phyloP scores from a whole-genome alignment of 768 basidiomycete genomes.

The Mycena latifolia region DNA sequence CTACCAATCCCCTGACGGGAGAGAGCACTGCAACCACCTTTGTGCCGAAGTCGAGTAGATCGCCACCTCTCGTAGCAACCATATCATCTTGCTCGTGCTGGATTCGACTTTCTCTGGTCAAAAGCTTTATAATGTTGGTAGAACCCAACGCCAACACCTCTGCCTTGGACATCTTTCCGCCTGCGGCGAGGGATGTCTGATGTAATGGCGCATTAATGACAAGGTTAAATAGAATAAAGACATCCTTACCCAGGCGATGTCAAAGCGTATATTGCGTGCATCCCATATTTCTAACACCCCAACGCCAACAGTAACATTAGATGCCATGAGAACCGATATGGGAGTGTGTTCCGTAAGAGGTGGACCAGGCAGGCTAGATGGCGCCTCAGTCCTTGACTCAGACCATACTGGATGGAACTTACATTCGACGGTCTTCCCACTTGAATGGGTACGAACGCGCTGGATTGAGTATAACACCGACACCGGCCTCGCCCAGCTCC shows the following conservation, averaged over 20 bases:
- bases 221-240: slow-evolving; percentile 43
- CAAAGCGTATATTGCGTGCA: slow-evolving; percentile 83
- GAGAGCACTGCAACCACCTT: slow-evolving; percentile 70
- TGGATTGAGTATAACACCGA: slow-evolving; percentile 64
- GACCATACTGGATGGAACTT: background rate
- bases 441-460: slow-evolving; percentile 75
- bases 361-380: slow-evolving; percentile 72
- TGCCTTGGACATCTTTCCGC: slow-evolving; percentile 52
- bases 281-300: slow-evolving; percentile 76
- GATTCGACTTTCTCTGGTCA: slow-evolving; percentile 40
- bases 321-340: slow-evolving; percentile 70
- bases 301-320: slow-evolving; percentile 81
- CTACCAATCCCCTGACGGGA: slow-evolving; percentile 52
- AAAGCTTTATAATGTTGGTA: slow-evolving; percentile 56
- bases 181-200: slow-evolving; percentile 45
- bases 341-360: slow-evolving; percentile 70
- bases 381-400: background rate
- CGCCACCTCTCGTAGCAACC: slow-evolving; percentile 26
- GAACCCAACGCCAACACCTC: slow-evolving; percentile 62
- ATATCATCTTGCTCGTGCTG: slow-evolving; percentile 12
- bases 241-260: slow-evolving; percentile 80
- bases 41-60: slow-evolving; percentile 43
- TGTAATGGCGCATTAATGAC: background rate
- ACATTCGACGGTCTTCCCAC: slow-evolving; percentile 60
- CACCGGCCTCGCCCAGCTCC: slow-evolving; percentile 65